phyloP scores from a whole-genome alignment of 257 asterid genomes.

The Capsicum baccatum region DNA sequence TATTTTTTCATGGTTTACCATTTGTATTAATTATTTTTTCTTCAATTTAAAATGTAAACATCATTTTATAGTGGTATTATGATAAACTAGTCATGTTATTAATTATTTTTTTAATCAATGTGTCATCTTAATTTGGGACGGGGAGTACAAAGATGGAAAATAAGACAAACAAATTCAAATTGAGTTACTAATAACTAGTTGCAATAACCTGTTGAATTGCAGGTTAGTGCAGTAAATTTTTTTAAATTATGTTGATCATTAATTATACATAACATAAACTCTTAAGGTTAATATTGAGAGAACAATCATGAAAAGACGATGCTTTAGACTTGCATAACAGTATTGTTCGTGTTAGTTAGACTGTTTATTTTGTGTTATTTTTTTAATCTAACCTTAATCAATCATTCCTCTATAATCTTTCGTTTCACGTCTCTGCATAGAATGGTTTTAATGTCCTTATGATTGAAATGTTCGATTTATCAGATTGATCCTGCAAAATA shows the following conservation, averaged over 20 bases:
- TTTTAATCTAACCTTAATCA: neutral
- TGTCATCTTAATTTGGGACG: too few species aligned
- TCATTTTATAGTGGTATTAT: too few species aligned
- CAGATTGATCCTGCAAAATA: slow-evolving; percentile 73
- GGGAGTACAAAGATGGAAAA: too few species aligned
- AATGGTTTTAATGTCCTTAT: neutral
- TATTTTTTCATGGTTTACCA: too few species aligned
- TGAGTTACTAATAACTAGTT: neutral
- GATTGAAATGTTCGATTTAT: neutral
- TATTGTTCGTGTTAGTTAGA: neutral
- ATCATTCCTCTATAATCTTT: neutral
- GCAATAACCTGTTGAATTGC: neutral
- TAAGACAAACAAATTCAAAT: too few species aligned
- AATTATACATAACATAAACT: neutral
- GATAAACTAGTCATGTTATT: too few species aligned
- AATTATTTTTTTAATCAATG: too few species aligned
- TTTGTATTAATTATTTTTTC: too few species aligned
- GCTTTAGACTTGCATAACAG: neutral
- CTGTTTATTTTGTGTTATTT: neutral
- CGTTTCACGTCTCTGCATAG: neutral
- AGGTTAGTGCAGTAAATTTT: neutral
- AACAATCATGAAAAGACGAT: too few species aligned
- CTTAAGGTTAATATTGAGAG: neutral
- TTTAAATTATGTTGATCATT: neutral
- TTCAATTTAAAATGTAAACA: too few species aligned